Base-by-base conservation (phyloP, 352 stramenopile genomes). In the Pythium rishiriense region DNA sequence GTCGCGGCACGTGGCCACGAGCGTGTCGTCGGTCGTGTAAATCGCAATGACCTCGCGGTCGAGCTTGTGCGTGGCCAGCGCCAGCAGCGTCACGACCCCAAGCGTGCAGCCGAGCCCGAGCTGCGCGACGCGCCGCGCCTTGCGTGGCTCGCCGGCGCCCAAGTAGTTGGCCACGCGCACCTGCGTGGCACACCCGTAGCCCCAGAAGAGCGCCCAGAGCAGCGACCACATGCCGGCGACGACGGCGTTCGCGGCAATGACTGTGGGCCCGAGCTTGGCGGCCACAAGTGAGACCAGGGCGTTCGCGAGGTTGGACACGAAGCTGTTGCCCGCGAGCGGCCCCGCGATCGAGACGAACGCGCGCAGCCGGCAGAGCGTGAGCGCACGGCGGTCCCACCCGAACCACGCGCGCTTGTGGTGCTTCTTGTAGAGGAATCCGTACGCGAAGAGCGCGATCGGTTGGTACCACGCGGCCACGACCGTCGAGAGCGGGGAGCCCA, bases 381-480 rank as follows among this genome's bases (percentile, higher is more conserved):
- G 68, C 22, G 75, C 78, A 12, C 64, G 57, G 3, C 62, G 59
- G 58, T 87, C 69, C 83, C 81, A 93, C 21, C 80, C 81, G 11
- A 67, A 64, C 83, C 83, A 93, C 25, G 81, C 81, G 21, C 70
- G 73, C 8, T 65, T 55, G 24, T 93, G 80, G 41, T 87, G 50
- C 45, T 83, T 68, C 39, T 81, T 86, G 65, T 87, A 85, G 6
- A 81, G 53, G 45, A 89, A 85, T 19, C 73, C 73, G 69, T 90
- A 91, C 22, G 68, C 58, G 31, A 79, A 79, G 47, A 91, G 75
- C 14, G 81, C 73, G 17, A 72, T 67, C 4, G 83, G 85, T 58
- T 93, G 85, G 64, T 90, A 93, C 77, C 81, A 91, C 26, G 77
- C 85, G 24, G 85, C 82, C n/a, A 91, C 52, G 14, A 91, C 85